Evolutionary conservation across 1,139 yeast genomes (phyloP), one percentile per base, ranked within the genome.

Genomic region (Debaryomyces sp.): DNA sequence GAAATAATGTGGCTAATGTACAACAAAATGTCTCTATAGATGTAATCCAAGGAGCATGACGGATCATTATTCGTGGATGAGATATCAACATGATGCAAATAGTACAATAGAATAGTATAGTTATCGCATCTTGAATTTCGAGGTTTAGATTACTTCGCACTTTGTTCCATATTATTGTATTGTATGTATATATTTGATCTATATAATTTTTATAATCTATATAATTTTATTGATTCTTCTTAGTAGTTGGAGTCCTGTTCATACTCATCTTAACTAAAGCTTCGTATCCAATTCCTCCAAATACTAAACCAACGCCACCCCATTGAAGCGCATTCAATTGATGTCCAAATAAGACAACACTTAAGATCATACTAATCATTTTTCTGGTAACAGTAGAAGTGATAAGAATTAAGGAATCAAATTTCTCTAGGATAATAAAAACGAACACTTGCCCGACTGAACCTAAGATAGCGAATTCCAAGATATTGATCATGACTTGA

Each of bases 361-460:
- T 88, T 50, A 94, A 70, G 18, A 91, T 77, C 98, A 94, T 92
- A 45, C 97, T 90, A 46, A 91, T 74, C 97, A 94, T 92, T 63
- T 94, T 94, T 55, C 99, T 79, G 0, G 99, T 92, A 7, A 94
- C 97, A 0, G 98, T 95, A 17, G 96, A 95, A 27, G 97, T 92
- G 32, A 94, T 91, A 47, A 94, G 73, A 1, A 89, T 80, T 51
- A 94, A 73, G 3, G 97, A 89, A 45, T 94, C 97, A 62, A 89
- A 94, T 51, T 81, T 76, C 58, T 89, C 96, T 44, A 94, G 72
- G 0, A 96, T 90, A 49, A 85, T 71, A 65, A 92, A 94, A 44
- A 94, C 90, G 67, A 94, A 94, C 15, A 92, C 82, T 64, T 94
- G 99, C 12, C 99, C 99, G 36, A 90, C 60, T 0, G 97, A 87